Percentiles rank a stretch among this genome's conserved stretches.
Conservation (phyloP, 768 basidiomycete genomes). For the Kwoniella bestiolae region DNA sequence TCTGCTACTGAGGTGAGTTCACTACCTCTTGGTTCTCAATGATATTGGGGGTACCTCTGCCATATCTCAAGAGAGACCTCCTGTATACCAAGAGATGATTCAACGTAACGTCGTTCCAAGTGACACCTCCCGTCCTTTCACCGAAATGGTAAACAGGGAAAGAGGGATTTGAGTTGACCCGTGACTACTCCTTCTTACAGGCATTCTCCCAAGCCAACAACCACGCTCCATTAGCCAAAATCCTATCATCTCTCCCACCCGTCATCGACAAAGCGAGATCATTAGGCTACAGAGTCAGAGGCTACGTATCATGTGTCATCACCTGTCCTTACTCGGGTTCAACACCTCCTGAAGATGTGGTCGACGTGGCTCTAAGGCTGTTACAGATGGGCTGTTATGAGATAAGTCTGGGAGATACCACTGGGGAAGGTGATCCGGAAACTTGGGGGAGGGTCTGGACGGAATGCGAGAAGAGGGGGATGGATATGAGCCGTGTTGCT, state of each 20-base stretch:
- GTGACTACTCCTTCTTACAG: slow-evolving; percentile 6
- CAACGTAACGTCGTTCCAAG: no score
- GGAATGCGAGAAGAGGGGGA: slow-evolving; percentile 67
- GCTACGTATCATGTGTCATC: slow-evolving; percentile 78
- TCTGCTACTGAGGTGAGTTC: slow-evolving; percentile 71
- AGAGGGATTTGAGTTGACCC: neutral
- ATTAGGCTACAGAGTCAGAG: slow-evolving; percentile 67
- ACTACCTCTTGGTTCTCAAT: no score
- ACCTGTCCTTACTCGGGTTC: slow-evolving; percentile 84
- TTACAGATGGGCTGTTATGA: slow-evolving; percentile 93
- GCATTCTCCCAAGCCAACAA: slow-evolving; percentile 81
- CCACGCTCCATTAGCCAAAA: slow-evolving; percentile 73
- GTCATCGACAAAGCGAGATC: slow-evolving; percentile 70
- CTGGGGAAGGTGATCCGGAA: slow-evolving; percentile 78
- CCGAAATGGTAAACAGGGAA: no score
- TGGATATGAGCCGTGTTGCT: slow-evolving; percentile 70
- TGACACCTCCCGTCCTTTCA: no score
- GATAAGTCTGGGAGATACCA: slow-evolving; percentile 82
- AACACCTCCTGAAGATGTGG: slow-evolving; percentile 68
- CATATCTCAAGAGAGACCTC: no score
- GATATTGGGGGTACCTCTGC: no score
- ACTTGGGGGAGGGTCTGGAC: slow-evolving; percentile 71
- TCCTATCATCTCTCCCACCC: slow-evolving; percentile 67
- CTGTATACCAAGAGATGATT: no score
- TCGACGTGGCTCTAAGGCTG: slow-evolving; percentile 71